These are phyloP conservation scores for Macrolepiota albuminosa DNA, from an alignment of 768 basidiomycete genomes.

Conservation along the genomic window DNA sequence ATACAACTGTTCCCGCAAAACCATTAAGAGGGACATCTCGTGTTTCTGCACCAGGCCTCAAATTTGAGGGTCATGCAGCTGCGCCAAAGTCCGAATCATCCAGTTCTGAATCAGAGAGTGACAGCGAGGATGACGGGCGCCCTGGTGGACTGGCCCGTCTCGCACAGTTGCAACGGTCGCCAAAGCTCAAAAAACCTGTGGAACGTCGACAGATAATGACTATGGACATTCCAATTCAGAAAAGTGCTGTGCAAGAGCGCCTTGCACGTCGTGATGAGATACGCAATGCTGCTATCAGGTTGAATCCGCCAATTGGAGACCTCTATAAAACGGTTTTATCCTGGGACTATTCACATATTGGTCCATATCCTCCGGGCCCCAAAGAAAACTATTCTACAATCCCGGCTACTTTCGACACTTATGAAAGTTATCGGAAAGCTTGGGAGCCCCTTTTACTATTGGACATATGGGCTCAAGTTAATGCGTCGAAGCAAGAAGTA, in stretches of 20 bases:
- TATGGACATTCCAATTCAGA: constrained; percentile 46
- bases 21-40: constrained; percentile 15
- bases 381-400: constrained; percentile 37
- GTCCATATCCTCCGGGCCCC: constrained; percentile 57
- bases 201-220: constrained; percentile 63
- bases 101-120: constrained; percentile 40
- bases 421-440: constrained; percentile 62
- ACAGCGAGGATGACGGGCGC: constrained; percentile 45
- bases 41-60: constrained; percentile 14
- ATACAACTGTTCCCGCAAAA: constrained; percentile 14
- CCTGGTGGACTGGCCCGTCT: constrained; percentile 48
- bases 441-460: constrained; percentile 84
- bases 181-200: constrained; percentile 49
- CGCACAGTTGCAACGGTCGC: constrained; percentile 55
- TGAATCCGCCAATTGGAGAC: constrained; percentile 77
- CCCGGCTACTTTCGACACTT: constrained; percentile 61
- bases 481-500: constrained; percentile 67
- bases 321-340: constrained; percentile 77
- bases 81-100: constrained; percentile 24
- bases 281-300: constrained; percentile 56
- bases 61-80: constrained; percentile 25
- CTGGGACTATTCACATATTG: constrained; percentile 78
- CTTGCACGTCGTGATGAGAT: constrained; percentile 56
- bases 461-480: constrained; percentile 89
- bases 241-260: constrained; percentile 44